Evolutionary conservation across 228 moss, liverwort and hornwort species (phyloP).

Genomic region (Sphagnum magellanicum): DNA sequence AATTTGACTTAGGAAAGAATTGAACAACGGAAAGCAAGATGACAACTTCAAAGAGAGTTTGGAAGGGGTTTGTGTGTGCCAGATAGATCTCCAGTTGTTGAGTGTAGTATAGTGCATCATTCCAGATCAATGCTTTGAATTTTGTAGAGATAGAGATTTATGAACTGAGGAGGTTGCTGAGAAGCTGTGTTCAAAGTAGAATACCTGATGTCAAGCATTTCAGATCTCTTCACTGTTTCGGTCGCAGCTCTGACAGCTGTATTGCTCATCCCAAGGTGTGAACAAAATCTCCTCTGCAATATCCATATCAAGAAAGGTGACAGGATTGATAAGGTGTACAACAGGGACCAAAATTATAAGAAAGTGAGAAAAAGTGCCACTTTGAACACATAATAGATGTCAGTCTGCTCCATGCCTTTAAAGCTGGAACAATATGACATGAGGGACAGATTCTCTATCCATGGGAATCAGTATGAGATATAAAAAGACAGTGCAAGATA

Average conservation of each 20-base stretch:
- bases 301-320: not conserved
- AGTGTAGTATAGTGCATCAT: too few species aligned
- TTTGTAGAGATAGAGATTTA: not conserved
- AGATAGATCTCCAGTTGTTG: too few species aligned
- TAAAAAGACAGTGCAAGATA: not conserved
- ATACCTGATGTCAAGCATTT: conserved; percentile 90
- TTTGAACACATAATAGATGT: too few species aligned
- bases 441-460: not conserved
- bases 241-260: conserved; percentile 85
- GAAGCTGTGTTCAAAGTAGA: not conserved
- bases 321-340: too few species aligned
- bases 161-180: not conserved
- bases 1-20: too few species aligned
- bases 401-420: too few species aligned
- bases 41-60: too few species aligned
- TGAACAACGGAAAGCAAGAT: too few species aligned
- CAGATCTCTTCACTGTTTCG: conserved; percentile 87
- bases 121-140: too few species aligned
- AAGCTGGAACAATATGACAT: not conserved
- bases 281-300: conserved; percentile 87
- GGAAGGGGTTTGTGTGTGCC: too few species aligned
- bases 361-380: too few species aligned
- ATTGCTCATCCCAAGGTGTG: conserved; percentile 90
- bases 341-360: too few species aligned
- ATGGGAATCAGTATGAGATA: not conserved